Conservation (phyloP, 805 yeast genomes). For the Lipomyces chichibuensis region DNA sequence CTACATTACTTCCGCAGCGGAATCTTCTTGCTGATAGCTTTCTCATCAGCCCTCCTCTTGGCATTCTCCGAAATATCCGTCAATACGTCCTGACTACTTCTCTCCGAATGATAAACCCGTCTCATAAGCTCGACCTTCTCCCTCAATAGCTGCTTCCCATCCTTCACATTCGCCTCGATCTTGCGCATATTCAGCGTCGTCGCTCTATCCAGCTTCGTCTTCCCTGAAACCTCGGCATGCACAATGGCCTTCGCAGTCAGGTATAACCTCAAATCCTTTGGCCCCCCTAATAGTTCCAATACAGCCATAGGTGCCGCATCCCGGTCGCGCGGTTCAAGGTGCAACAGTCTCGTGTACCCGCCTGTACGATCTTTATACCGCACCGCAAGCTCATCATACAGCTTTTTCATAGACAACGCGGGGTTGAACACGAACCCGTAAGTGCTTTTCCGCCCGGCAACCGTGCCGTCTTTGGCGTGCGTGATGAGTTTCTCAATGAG, state of each 20-base stretch:
- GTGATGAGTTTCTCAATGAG: constrained; percentile 66
- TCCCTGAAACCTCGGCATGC: constrained; percentile 67
- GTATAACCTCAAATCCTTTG: constrained; percentile 74
- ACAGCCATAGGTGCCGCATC: constrained; percentile 91
- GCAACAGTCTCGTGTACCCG: constrained; percentile 85
- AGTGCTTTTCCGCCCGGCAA: constrained; percentile 40
- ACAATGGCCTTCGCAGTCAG: constrained; percentile 81
- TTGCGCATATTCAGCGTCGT: constrained; percentile 62
- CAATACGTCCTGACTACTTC: constrained; percentile 8
- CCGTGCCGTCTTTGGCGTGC: constrained; percentile 52
- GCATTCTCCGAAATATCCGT: constrained; percentile 7
- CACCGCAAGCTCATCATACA: constrained; percentile 64
- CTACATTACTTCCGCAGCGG: background rate
- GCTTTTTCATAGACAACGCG: constrained; percentile 59
- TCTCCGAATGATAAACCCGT: constrained; percentile 44
- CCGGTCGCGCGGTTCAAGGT: constrained; percentile 81
- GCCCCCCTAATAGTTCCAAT: constrained; percentile 79
- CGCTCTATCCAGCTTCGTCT: constrained; percentile 52
- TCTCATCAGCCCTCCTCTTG: constrained; percentile 1
- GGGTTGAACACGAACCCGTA: constrained; percentile 54
- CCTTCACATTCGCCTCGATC: constrained; percentile 51
- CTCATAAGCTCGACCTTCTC: constrained; percentile 65
- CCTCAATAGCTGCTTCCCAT: constrained; percentile 59
- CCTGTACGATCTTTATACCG: constrained; percentile 67
- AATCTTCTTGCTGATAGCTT: background rate